These are phyloP conservation scores for Eutypella sp. DNA, from an alignment of 2,329 filamentous ascomycete genomes.

Conservation along the genomic window DNA sequence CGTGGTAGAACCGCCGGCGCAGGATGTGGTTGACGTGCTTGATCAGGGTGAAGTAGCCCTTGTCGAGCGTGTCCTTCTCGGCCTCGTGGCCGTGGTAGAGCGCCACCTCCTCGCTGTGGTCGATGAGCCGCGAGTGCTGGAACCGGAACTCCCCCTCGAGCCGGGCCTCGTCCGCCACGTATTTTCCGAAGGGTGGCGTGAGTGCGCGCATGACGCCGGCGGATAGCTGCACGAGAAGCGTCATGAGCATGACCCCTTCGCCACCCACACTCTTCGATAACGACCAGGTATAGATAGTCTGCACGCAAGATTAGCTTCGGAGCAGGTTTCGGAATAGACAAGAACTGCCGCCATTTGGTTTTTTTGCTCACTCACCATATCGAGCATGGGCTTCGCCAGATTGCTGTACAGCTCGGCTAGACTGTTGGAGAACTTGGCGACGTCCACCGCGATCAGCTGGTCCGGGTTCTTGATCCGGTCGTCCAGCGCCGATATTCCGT, in stretches of 20 bases:
- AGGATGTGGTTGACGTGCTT: conserved; percentile 98
- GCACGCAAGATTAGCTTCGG: conserved; percentile 19
- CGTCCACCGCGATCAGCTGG: conserved; percentile 93
- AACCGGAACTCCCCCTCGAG: conserved; percentile 95
- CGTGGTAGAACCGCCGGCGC: conserved; percentile 85
- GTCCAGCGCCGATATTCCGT: conserved; percentile 89
- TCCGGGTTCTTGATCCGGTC: conserved; percentile 98
- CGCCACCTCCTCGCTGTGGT: conserved; percentile 92
- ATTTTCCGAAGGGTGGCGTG: conserved; percentile 94
- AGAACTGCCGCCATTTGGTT: background rate
- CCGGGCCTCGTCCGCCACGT: conserved; percentile 91
- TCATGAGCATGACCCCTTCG: conserved; percentile 94
- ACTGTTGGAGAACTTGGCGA: conserved; percentile 93
- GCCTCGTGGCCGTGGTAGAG: conserved; percentile 87
- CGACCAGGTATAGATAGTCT: conserved; percentile 89
- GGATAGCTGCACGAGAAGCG: conserved; percentile 85
- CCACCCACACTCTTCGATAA: conserved; percentile 92
- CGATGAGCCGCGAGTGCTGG: conserved; percentile 89
- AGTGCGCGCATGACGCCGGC: conserved; percentile 89
- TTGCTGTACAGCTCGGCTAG: conserved; percentile 95
- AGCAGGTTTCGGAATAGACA: background rate
- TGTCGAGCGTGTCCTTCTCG: conserved; percentile 94
- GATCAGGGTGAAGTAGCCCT: conserved; percentile 97
- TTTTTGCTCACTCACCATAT: conserved; percentile 69
- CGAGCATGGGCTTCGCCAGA: conserved; percentile 85